Conservation (phyloP, 352 stramenopile genomes). For the Phytophthora foliorum region DNA sequence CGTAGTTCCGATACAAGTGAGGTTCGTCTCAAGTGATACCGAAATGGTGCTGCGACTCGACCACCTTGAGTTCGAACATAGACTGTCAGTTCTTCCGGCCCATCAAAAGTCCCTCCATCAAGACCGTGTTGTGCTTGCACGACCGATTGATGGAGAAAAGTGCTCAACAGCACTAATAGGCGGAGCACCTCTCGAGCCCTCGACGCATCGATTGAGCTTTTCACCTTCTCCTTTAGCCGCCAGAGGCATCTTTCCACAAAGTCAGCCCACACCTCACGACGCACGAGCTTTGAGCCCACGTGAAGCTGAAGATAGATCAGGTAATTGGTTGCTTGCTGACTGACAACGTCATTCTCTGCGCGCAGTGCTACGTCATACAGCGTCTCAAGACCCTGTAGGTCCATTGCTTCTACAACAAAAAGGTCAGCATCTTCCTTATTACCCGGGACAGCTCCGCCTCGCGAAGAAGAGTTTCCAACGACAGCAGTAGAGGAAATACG, state of each 20-base stretch:
- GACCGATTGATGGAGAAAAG: conserved; percentile 77
- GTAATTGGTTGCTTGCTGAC: conserved; percentile 69
- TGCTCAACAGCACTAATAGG: conserved; percentile 76
- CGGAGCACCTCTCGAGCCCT: conserved; percentile 53
- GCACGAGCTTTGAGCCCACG: conserved; percentile 73
- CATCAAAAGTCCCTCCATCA: conserved; percentile 41
- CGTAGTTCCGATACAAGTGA: conserved; percentile 71
- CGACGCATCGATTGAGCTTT: conserved; percentile 27
- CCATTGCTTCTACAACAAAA: conserved; percentile 69
- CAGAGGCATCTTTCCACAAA: conserved; percentile 65
- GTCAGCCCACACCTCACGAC: conserved; percentile 72
- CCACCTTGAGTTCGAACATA: conserved; percentile 79
- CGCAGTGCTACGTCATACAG: conserved; percentile 64
- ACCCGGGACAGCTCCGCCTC: conserved; percentile 13
- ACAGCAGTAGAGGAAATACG: conserved; percentile 48
- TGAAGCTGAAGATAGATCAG: conserved; percentile 80
- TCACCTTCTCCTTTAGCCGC: conserved; percentile 51
- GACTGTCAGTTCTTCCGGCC: conserved; percentile 66
- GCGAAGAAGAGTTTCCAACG: conserved; percentile 23
- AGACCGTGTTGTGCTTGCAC: conserved; percentile 42
- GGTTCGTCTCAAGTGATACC: conserved; percentile 66
- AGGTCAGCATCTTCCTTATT: conserved; percentile 31
- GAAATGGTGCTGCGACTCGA: conserved; percentile 63
- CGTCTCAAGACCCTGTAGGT: conserved; percentile 68
- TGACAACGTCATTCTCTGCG: conserved; percentile 51